Evolutionary conservation across 495 filamentous ascomycete genomes (phyloP).

Genomic region (Arthonia radiata): DNA sequence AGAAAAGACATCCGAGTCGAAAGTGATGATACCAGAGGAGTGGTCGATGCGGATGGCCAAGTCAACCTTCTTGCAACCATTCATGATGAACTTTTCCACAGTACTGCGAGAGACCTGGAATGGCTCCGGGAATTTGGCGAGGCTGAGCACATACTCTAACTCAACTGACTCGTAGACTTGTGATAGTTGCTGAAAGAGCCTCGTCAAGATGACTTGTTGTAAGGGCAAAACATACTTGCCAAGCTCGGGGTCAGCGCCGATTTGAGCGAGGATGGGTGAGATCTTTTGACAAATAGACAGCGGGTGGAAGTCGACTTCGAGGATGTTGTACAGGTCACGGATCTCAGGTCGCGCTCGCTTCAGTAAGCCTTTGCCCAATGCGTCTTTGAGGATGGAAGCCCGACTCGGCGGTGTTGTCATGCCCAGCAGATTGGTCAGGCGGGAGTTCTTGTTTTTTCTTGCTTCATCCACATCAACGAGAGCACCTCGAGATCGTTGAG

Average conservation of each 20-base stretch:
- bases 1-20: constrained; percentile 94
- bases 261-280: constrained; percentile 80
- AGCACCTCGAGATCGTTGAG: constrained; percentile 79
- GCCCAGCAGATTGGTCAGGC: constrained; percentile 82
- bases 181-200: constrained; percentile 94
- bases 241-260: constrained; percentile 88
- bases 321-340: constrained; percentile 86
- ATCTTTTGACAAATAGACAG: constrained; percentile 98
- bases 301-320: constrained; percentile 97
- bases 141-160: constrained; percentile 74
- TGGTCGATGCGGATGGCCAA: constrained; percentile 91
- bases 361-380: constrained; percentile 75
- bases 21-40: constrained; percentile 78
- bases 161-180: constrained; percentile 98
- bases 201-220: constrained; percentile 93
- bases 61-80: constrained; percentile 98
- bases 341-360: constrained; percentile 84
- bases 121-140: constrained; percentile 88
- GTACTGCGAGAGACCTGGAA: constrained; percentile 79
- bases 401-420: constrained; percentile 77
- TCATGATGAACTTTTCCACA: constrained; percentile 99
- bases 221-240: constrained; percentile 83
- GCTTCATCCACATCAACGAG: constrained; percentile 92
- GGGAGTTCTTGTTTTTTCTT: constrained; percentile 95
- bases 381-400: constrained; percentile 81